These are phyloP conservation scores for Epichloe aotearoae DNA, from an alignment of 2,329 filamentous ascomycete genomes.

Conservation along the genomic window DNA sequence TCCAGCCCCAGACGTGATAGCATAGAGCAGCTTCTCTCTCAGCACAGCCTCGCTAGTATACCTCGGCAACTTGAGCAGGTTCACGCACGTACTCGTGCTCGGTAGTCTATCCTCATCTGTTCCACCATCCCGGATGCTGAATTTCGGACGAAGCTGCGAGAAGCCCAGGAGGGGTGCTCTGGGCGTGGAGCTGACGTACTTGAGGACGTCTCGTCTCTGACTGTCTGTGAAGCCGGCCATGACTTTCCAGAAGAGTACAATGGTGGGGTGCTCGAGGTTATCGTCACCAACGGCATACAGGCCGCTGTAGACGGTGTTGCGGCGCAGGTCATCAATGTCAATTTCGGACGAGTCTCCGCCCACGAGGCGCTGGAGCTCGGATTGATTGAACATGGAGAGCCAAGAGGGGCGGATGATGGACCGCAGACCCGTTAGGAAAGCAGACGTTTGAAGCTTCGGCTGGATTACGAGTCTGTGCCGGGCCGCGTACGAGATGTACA, in stretches of 20 bases:
- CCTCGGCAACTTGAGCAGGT: slow-evolving; percentile 79
- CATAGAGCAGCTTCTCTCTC: slow-evolving; percentile 75
- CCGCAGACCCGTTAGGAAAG: slow-evolving; percentile 76
- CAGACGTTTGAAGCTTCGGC: slow-evolving; percentile 65
- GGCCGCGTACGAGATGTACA: slow-evolving; percentile 91
- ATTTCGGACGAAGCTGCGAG: slow-evolving; percentile 67
- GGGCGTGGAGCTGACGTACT: slow-evolving; percentile 91
- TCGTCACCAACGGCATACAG: slow-evolving; percentile 87
- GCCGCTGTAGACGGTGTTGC: slow-evolving; percentile 77
- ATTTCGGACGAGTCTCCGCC: slow-evolving; percentile 79
- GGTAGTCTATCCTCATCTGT: slow-evolving; percentile 57
- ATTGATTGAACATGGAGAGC: slow-evolving; percentile 98
- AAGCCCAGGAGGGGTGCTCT: slow-evolving; percentile 84
- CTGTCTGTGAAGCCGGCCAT: slow-evolving; percentile 62
- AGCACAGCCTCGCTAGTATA: slow-evolving; percentile 56
- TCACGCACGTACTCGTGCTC: slow-evolving; percentile 92
- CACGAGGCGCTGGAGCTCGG: slow-evolving; percentile 84
- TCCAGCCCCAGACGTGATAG: slow-evolving; percentile 77
- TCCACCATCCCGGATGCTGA: slow-evolving; percentile 73
- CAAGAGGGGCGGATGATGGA: slow-evolving; percentile 83
- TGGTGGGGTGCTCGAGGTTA: slow-evolving; percentile 67
- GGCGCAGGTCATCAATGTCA: slow-evolving; percentile 71
- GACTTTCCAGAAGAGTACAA: slow-evolving; percentile 84
- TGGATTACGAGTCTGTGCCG: slow-evolving; percentile 76
- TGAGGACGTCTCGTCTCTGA: slow-evolving; percentile 74